A percentile compares a stretch with the other conserved stretches of the same genome.
Conservation (phyloP, 2,329 filamentous ascomycete genomes). For the Beauveria varroae region DNA sequence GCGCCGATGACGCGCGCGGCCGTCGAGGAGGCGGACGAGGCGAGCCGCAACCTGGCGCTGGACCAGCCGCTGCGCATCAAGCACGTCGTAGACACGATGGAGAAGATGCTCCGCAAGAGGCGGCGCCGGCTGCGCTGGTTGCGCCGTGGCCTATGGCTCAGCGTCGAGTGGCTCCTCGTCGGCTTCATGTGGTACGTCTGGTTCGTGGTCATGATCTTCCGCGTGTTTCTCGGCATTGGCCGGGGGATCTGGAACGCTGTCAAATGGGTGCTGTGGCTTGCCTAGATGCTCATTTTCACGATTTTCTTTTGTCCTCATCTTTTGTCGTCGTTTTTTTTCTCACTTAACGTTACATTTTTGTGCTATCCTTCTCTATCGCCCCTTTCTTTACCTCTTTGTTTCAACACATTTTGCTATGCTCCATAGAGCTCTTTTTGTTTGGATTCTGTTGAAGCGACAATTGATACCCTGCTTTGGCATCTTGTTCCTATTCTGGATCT, state of each 20-base stretch:
- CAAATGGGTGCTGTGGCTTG: slow-evolving; percentile 76
- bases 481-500: background rate
- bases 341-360: background rate
- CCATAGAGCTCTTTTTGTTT: background rate
- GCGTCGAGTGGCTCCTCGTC: slow-evolving; percentile 81
- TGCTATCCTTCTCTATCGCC: background rate
- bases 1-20: slow-evolving; percentile 56
- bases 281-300: background rate
- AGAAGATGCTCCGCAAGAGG: slow-evolving; percentile 65
- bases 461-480: slow-evolving; percentile 9
- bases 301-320: background rate
- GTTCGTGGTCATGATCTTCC: slow-evolving; percentile 74
- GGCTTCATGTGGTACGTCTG: slow-evolving; percentile 93
- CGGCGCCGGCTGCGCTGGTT: slow-evolving; percentile 64
- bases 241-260: slow-evolving; percentile 51
- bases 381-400: background rate
- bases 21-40: slow-evolving; percentile 72
- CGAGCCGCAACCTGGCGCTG: slow-evolving; percentile 67
- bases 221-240: slow-evolving; percentile 56
- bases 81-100: slow-evolving; percentile 68
- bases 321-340: background rate
- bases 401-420: no score
- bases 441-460: background rate
- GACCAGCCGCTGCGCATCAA: slow-evolving; percentile 75
- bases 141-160: slow-evolving; percentile 67